Conservation (phyloP, 2,329 filamentous ascomycete genomes). For the Mycosphaerella sp. region DNA sequence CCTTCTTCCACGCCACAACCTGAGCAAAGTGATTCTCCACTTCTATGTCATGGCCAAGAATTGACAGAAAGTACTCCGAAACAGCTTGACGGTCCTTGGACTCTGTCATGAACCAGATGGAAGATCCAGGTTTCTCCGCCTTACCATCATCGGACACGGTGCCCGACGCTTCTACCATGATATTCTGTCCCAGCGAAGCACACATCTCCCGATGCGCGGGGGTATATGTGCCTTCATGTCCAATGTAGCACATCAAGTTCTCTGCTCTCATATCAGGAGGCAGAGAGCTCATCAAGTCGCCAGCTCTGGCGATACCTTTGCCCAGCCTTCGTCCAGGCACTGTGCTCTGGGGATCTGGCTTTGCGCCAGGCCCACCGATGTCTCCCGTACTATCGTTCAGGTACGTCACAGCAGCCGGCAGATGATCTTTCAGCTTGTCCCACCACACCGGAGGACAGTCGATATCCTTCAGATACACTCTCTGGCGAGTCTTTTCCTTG, state of each 20-base stretch:
- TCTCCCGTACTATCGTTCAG: conserved; percentile 70
- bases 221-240: conserved; percentile 94
- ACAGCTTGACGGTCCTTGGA: conserved; percentile 85
- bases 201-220: conserved; percentile 97
- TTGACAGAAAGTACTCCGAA: conserved; percentile 87
- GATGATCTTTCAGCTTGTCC: conserved; percentile 65
- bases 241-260: conserved; percentile 97
- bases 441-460: conserved; percentile 88
- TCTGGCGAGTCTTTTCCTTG: conserved; percentile 70
- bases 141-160: conserved; percentile 61
- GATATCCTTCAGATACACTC: conserved; percentile 94
- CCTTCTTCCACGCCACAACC: conserved; percentile 89
- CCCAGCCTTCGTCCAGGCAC: conserved; percentile 44
- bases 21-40: conserved; percentile 97
- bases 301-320: conserved; percentile 62
- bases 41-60: conserved; percentile 91
- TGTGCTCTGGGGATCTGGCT: conserved; percentile 41
- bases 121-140: conserved; percentile 68
- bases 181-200: conserved; percentile 89
- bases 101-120: conserved; percentile 99
- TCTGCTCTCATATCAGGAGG: conserved; percentile 82
- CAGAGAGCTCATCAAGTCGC: conserved; percentile 91
- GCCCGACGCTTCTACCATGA: conserved; percentile 88
- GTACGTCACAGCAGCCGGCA: conserved; percentile 81
- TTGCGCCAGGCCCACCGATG: conserved; percentile 49